Base-by-base conservation (phyloP, 768 basidiomycete genomes). In the Serendipita sp. region DNA sequence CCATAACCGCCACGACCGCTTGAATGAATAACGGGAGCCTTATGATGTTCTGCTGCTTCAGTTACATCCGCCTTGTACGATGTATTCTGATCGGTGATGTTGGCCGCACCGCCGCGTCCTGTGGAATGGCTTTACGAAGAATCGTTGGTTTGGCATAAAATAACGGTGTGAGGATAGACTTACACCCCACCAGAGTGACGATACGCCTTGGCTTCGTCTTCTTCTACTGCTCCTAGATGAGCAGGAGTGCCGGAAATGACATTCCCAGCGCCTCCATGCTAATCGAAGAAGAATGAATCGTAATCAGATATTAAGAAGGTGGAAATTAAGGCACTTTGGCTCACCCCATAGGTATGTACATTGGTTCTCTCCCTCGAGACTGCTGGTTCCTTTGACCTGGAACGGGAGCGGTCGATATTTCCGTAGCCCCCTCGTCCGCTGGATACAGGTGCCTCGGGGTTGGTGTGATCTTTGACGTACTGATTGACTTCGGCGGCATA, bases 71-170 rank as follows among this genome's bases (percentile, higher is more conserved):
- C 56, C 56, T 70, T 72, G 47, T 74, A 70, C 35, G 51, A 63
- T 15, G 37, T 18, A 56, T 65, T 34, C 38, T 62, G 32, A 54
- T 46, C 15, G 24, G 18, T 15, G 13, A 87, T 83, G 69, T 88
- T 88, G 8, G 86, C 86, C 2, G 71, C 62, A 8, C 86, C 86
- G 45, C 86, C 86, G 28, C 86, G 80, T 3, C 86, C 86, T 28
- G 78, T 77, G 16, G 84, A 86, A 72, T 82, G 75, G 30, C 46
- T 53, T 3, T 34, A 34, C 34, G 34, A 16, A 41, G 13, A 5
- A 41, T 41, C 16, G 4, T 79, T 80, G 62, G 5, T 8, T n/a
- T 64, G 32, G 68, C 3, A 35, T 28, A 65, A 65, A 41, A 64
- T 54, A 44, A 53, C n/a, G 60, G 65, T 41, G 41, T 30, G 63